Evolutionary conservation across 306 rosid species (phyloP).

Genomic region (Prunus campanulata): DNA sequence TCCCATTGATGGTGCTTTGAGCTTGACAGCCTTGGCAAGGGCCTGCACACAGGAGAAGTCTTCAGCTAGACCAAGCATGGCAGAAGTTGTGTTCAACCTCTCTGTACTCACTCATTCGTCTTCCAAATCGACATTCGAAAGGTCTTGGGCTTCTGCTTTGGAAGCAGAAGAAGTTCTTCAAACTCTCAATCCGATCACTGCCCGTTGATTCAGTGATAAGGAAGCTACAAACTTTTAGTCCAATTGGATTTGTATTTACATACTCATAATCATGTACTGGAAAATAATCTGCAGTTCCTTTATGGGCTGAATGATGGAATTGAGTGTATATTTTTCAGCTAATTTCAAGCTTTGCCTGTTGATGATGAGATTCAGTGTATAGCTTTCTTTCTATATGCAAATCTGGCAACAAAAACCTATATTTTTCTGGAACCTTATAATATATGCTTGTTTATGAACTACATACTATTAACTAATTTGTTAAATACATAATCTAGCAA

Average conservation of each 20-base stretch:
- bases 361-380: not conserved
- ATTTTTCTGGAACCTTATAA: too few species aligned
- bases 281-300: not conserved
- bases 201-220: conserved; percentile 14
- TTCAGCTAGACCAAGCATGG: conserved; percentile 30
- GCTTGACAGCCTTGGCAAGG: conserved; percentile 53
- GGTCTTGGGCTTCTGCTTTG: conserved; percentile 3
- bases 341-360: not conserved
- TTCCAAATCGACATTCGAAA: not conserved
- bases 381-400: not conserved
- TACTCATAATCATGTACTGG: not conserved
- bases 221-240: not conserved
- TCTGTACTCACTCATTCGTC: conserved; percentile 28
- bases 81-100: conserved; percentile 34
- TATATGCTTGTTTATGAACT: too few species aligned
- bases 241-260: not conserved
- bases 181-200: conserved; percentile 13
- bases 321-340: not conserved
- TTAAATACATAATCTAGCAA: too few species aligned
- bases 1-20: conserved; percentile 50
- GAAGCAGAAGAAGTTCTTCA: conserved; percentile 15
- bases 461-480: too few species aligned
- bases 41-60: conserved; percentile 54
- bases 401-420: too few species aligned
- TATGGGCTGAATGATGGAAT: not conserved